These are phyloP conservation scores for Saprolegnia parasitica DNA, from an alignment of 352 stramenopile genomes.

Conservation along the genomic window DNA sequence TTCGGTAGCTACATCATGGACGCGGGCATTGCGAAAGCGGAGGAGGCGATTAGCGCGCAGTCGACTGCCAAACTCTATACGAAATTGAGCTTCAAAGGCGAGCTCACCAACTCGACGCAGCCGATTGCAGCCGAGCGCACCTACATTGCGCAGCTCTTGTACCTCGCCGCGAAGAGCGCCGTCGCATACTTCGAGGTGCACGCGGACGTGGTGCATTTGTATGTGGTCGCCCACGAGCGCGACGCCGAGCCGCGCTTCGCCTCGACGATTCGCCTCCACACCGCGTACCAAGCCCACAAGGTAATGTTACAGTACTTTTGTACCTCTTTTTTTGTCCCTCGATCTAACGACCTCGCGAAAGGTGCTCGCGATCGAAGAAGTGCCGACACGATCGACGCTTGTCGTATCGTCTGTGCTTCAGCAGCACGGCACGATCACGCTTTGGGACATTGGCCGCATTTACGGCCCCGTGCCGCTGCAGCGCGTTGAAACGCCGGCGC, in stretches of 20 bases:
- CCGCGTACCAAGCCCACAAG: constrained; percentile 64
- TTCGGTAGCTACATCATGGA: constrained; percentile 18
- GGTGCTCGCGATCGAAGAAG: constrained; percentile 53
- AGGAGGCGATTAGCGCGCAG: constrained; percentile 19
- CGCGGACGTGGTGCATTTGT: constrained; percentile 65
- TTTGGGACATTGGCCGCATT: constrained; percentile 49
- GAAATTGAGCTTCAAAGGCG: constrained; percentile 16
- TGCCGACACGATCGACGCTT: constrained; percentile 41
- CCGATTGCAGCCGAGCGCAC: constrained; percentile 35
- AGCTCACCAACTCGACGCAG: constrained; percentile 33
- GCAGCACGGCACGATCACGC: constrained; percentile 44
- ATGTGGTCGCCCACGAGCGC: constrained; percentile 53
- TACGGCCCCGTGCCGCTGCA: constrained; percentile 56
- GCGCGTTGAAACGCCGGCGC: constrained; percentile 48
- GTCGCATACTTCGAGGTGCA: constrained; percentile 64
- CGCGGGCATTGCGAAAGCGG: constrained; percentile 22
- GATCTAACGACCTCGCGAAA: not conserved
- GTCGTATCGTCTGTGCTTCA: constrained; percentile 53
- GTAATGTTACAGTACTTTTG: too few species aligned
- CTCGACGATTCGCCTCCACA: constrained; percentile 65
- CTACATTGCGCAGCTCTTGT: constrained; percentile 49
- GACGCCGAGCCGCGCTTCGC: constrained; percentile 58
- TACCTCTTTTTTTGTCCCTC: too few species aligned
- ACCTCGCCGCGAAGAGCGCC: constrained; percentile 45
- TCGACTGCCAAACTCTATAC: constrained; percentile 15